Conservation (phyloP, 2,329 filamentous ascomycete genomes). For the Penicillium glabrum region DNA sequence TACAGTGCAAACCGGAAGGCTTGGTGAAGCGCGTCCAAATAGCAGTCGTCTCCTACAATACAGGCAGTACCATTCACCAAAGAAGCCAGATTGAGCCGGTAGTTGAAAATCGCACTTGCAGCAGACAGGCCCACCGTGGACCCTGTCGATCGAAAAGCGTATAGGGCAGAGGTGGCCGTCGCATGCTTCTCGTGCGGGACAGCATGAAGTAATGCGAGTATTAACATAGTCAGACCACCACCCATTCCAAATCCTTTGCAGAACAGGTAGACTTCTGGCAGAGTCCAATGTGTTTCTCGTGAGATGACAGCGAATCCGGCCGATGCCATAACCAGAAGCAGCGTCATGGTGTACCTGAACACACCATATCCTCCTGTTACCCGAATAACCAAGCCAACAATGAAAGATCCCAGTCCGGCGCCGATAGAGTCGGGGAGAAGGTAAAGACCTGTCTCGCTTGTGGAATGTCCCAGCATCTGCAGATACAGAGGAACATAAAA, state of each 20-base stretch:
- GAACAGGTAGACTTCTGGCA: constrained; percentile 11
- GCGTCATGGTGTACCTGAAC: constrained; percentile 7
- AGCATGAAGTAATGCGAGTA: constrained; percentile 10
- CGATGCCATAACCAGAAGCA: constrained; percentile 1
- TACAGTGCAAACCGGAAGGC: constrained; percentile 9
- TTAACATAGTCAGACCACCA: constrained; percentile 11
- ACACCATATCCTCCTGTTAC: constrained; percentile 8
- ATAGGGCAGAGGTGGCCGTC: constrained; percentile 10
- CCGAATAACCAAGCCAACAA: constrained; percentile 11
- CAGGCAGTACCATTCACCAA: neutral
- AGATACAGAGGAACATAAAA: constrained; percentile 16
- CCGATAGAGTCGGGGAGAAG: constrained; percentile 12
- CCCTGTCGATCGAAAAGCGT: constrained; percentile 15
- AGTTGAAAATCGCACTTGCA: constrained; percentile 8
- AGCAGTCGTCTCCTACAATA: constrained; percentile 2
- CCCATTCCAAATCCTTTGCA: constrained; percentile 12
- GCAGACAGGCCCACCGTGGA: constrained; percentile 8
- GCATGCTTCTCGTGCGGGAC: constrained; percentile 14
- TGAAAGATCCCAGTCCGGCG: constrained; percentile 9
- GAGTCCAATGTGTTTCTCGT: constrained; percentile 3
- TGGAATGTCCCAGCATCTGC: constrained; percentile 9
- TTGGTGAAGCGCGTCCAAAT: constrained; percentile 8
- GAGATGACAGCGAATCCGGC: constrained; percentile 4
- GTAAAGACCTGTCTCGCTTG: constrained; percentile 10
- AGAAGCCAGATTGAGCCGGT: constrained; percentile 1